These are phyloP conservation scores for Uronychia binucleata DNA, from an alignment of 73 alveolate genomes.

Conservation along the genomic window DNA sequence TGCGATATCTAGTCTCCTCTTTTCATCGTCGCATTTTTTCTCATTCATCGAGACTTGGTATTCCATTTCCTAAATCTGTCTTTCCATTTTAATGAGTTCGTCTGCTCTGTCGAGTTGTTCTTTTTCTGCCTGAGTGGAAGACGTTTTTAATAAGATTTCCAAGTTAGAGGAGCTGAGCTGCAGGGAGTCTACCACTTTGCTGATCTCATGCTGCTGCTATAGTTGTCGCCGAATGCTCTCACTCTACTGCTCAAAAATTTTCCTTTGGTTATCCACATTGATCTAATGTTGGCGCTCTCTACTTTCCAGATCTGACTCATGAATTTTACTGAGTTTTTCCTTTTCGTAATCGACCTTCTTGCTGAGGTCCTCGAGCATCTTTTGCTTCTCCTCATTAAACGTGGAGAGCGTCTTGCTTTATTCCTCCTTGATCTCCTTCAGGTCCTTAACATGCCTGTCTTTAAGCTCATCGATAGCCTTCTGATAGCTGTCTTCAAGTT, in stretches of 20 bases:
- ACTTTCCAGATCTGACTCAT: background rate
- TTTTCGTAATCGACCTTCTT: slow-evolving; percentile 7
- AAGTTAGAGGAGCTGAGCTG: background rate
- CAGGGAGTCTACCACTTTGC: background rate
- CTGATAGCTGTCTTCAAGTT: background rate
- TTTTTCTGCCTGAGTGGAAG: background rate
- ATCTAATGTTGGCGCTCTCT: slow-evolving; percentile 7
- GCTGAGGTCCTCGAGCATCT: background rate
- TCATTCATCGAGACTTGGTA: background rate
- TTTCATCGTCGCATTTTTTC: background rate
- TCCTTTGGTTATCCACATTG: background rate
- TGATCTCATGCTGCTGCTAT: background rate
- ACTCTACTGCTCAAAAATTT: slow-evolving; percentile 2
- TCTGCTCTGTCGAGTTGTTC: background rate
- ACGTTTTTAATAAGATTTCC: background rate
- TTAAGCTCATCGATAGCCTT: background rate
- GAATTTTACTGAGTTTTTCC: background rate
- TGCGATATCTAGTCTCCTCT: background rate
- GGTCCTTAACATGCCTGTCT: background rate
- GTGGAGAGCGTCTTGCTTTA: background rate
- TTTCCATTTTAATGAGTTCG: background rate
- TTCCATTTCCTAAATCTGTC: background rate
- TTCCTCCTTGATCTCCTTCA: background rate
- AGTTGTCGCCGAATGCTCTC: background rate
- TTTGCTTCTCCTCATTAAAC: background rate